Percentiles rank a stretch among this genome's conserved stretches.
These are phyloP conservation scores for Pinus taeda DNA, from an alignment of 75 land plant species.

Conservation along the genomic window DNA sequence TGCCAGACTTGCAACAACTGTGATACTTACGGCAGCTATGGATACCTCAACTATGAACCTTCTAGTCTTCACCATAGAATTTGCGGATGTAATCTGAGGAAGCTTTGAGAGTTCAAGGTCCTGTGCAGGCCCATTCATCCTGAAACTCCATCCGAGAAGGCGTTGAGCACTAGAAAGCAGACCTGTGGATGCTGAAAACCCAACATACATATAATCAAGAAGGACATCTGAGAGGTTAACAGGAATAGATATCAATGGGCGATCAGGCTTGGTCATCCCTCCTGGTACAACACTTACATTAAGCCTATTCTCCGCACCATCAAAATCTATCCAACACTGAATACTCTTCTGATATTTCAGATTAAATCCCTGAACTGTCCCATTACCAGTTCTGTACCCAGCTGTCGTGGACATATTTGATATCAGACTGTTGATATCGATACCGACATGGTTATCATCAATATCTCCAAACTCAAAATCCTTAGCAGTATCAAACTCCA, in stretches of 20 bases:
- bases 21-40: neutral
- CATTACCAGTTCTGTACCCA: conserved; percentile 8
- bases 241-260: conserved; percentile 16
- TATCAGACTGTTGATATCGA: conserved; percentile 41
- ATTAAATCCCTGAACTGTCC: conserved; percentile 6
- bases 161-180: conserved; percentile 17
- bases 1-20: neutral
- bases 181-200: conserved; percentile 41
- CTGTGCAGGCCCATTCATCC: conserved; percentile 13
- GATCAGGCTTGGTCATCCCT: neutral
- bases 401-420: conserved; percentile 38
- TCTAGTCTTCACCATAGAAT: too few species aligned
- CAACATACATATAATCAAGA: conserved; percentile 35
- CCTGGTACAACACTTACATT: conserved; percentile 13
- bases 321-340: conserved; percentile 26
- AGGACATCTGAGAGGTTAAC: conserved; percentile 17
- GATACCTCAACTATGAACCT: neutral
- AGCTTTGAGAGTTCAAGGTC: conserved; percentile 13
- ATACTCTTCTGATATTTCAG: conserved; percentile 16
- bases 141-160: conserved; percentile 31
- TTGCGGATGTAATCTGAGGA: neutral
- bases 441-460: conserved; percentile 59
- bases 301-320: conserved; percentile 7
- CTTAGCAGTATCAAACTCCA: conserved; percentile 63
- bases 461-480: conserved; percentile 51